Evolutionary conservation across 371 early-diverging fungal species (phyloP).

Genomic region (Thermomucor indicae-seudaticae): DNA sequence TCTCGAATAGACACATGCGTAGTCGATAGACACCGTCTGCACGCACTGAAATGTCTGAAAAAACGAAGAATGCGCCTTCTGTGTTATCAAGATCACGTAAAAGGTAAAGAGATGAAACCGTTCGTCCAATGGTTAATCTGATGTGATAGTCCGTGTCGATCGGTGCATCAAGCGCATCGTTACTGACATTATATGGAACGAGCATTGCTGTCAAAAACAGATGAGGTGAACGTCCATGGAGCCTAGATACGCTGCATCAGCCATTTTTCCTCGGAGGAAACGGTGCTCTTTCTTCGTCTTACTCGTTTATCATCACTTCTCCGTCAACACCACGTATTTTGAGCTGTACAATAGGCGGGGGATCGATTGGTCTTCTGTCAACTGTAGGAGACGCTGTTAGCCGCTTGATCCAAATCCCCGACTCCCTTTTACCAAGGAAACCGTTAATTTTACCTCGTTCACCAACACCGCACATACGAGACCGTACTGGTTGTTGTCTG

Average conservation of each 20-base stretch:
- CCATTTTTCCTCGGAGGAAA: not conserved
- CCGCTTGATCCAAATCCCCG: too few species aligned
- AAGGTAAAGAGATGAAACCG: constrained; percentile 59
- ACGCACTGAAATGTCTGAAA: constrained; percentile 89
- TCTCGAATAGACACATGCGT: constrained; percentile 85
- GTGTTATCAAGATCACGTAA: constrained; percentile 52
- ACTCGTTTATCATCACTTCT: constrained; percentile 7
- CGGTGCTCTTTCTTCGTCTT: not conserved
- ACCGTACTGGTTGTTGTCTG: constrained; percentile 48
- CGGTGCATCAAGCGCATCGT: constrained; percentile 4
- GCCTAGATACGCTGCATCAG: constrained; percentile 1
- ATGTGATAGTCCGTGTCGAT: constrained; percentile 17
- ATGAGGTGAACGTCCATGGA: constrained; percentile 13
- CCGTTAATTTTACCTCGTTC: constrained; percentile 35
- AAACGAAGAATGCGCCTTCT: constrained; percentile 93
- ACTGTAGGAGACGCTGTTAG: constrained; percentile 26
- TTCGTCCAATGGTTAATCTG: constrained; percentile 45
- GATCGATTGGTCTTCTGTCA: constrained; percentile 46
- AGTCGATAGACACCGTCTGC: constrained; percentile 86
- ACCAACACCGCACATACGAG: constrained; percentile 46
- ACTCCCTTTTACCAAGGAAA: too few species aligned
- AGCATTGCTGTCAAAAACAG: constrained; percentile 32
- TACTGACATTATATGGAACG: constrained; percentile 16
- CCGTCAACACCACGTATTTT: constrained; percentile 8
- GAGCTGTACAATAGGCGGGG: constrained; percentile 40